Evolutionary conservation across 2,329 filamentous ascomycete genomes (phyloP).

Genomic region (Colletotrichum costaricense): DNA sequence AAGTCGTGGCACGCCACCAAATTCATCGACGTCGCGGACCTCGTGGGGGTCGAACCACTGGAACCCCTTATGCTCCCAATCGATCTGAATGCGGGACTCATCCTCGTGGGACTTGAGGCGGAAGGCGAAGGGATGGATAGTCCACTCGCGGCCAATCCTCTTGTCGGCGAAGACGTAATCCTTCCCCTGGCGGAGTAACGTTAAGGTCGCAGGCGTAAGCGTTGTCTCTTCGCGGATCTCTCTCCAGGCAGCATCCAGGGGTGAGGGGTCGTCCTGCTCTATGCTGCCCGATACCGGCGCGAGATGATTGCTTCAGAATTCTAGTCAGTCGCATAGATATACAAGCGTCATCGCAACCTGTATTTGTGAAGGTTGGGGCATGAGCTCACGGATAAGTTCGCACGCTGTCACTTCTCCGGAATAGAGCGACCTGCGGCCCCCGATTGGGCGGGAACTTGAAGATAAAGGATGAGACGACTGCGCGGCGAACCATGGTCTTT

Average conservation of each 20-base stretch:
- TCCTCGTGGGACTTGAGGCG: conserved; percentile 54
- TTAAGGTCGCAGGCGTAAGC: conserved; percentile 58
- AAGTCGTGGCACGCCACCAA: conserved; percentile 67
- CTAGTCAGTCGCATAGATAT: background rate
- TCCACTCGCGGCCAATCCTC: conserved; percentile 67
- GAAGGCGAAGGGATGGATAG: conserved; percentile 72
- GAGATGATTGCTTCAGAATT: conserved; percentile 59
- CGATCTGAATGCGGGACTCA: conserved; percentile 61
- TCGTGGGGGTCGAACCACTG: conserved; percentile 66
- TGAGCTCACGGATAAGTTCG: conserved; percentile 66
- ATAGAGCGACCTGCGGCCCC: conserved; percentile 67
- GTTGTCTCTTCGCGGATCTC: conserved; percentile 73
- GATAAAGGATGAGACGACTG: conserved; percentile 63
- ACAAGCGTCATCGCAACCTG: conserved; percentile 2
- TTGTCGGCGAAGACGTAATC: conserved; percentile 67
- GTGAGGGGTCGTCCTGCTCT: conserved; percentile 61
- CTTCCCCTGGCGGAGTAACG: conserved; percentile 67
- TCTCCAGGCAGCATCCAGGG: conserved; percentile 69
- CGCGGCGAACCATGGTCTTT: conserved; percentile 40
- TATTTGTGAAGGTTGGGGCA: background rate
- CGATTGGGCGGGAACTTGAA: conserved; percentile 55
- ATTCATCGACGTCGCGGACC: conserved; percentile 57
- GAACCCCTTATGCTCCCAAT: conserved; percentile 73
- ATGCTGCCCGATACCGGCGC: conserved; percentile 73
- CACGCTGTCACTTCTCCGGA: conserved; percentile 69